Percentiles rank a stretch among this genome's conserved stretches.
Conservation (phyloP, 352 stramenopile species). For the Elongisporangium anandrum region DNA sequence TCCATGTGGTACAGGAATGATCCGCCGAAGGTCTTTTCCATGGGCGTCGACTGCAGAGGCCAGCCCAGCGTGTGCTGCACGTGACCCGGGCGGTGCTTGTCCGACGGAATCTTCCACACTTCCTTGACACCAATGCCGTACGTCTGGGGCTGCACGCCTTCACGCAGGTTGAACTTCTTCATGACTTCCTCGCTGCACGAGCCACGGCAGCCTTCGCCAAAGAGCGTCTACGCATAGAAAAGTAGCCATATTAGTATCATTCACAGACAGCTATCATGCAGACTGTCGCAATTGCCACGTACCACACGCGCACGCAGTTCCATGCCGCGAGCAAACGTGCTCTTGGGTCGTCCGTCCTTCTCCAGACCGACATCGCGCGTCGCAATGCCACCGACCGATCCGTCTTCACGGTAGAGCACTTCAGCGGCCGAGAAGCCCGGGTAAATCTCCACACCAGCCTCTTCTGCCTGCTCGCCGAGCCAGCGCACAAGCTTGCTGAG, state of each 20-base stretch:
- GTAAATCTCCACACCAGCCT: conserved; percentile 99
- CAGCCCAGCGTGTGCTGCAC: conserved; percentile 99
- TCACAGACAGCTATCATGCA: background rate
- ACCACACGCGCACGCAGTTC: conserved; percentile 92
- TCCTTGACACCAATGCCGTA: conserved; percentile 99
- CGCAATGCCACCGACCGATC: conserved; percentile 91
- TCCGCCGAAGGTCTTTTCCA: conserved; percentile 96
- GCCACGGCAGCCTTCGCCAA: conserved; percentile 97
- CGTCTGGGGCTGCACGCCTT: conserved; percentile 91
- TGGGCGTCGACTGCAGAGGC: conserved; percentile 90
- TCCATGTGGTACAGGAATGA: conserved; percentile 99
- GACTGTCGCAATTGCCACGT: conserved; percentile 6
- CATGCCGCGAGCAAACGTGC: conserved; percentile 97
- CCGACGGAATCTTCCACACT: conserved; percentile 89
- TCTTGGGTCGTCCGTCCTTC: conserved; percentile 95
- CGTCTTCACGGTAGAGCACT: conserved; percentile 82
- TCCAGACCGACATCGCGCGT: conserved; percentile 98
- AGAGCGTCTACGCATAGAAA: conserved; percentile 89
- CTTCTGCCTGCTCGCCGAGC: conserved; percentile 95
- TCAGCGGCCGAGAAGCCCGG: conserved; percentile 96
- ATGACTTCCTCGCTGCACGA: conserved; percentile 97
- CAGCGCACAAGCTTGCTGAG: conserved; percentile 96
- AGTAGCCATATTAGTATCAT: conserved; percentile 7
- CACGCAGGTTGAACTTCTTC: conserved; percentile 93
- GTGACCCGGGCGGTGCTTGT: conserved; percentile 91